Evolutionary conservation across 495 filamentous ascomycete species (phyloP).

Genomic region (Penicillium paradoxum): DNA sequence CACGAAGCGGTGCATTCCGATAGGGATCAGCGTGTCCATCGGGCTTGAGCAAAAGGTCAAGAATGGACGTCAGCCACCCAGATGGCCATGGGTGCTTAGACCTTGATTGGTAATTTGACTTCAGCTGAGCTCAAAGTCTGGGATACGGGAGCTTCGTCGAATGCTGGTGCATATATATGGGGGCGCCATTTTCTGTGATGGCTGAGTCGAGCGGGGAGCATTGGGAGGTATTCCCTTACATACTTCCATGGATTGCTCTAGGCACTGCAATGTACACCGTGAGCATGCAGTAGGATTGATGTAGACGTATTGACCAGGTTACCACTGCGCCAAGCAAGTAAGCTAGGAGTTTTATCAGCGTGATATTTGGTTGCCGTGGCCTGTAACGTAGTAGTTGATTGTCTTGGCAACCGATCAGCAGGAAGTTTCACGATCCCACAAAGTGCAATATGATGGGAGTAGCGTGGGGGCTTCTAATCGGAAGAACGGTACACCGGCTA

Average conservation of each 20-base stretch:
- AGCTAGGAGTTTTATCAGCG: too few species aligned
- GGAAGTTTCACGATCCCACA: neutral
- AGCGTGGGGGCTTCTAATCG: neutral
- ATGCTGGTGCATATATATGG: neutral
- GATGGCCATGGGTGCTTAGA: neutral
- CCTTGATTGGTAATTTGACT: neutral
- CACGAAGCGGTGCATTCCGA: neutral
- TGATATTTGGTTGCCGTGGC: neutral
- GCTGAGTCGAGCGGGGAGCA: too few species aligned
- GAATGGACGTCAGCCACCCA: too few species aligned
- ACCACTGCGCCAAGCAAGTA: neutral
- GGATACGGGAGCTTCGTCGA: neutral
- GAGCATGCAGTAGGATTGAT: too few species aligned
- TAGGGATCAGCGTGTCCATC: constrained; percentile 3
- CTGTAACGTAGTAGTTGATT: neutral
- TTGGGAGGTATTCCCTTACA: too few species aligned
- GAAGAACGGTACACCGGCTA: neutral
- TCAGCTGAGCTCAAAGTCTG: too few species aligned
- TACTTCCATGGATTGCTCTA: too few species aligned
- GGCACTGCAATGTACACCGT: too few species aligned
- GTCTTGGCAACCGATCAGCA: neutral
- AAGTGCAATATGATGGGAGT: too few species aligned
- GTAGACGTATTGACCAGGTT: too few species aligned
- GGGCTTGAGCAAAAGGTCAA: neutral
- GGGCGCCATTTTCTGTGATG: too few species aligned